Percentiles rank a stretch among this genome's conserved stretches.
Evolutionary conservation across 1,284 basidiomycete genomes (phyloP).

Genomic region (Ceratobasidium sp.): DNA sequence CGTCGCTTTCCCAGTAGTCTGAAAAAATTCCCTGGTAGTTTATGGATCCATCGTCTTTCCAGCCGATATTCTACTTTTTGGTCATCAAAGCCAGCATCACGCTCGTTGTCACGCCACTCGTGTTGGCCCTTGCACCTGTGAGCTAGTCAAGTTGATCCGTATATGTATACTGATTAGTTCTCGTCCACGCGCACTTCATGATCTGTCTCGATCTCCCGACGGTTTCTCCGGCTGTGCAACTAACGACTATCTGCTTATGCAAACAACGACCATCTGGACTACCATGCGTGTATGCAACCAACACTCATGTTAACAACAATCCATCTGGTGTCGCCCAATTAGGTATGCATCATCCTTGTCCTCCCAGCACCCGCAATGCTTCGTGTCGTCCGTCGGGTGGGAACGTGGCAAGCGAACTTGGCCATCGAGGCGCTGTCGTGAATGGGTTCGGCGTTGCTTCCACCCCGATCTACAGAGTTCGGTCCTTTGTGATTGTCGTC

Average conservation of each 20-base stretch:
- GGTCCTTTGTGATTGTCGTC: background rate
- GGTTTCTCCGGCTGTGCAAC: no score
- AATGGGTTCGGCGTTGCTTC: constrained; percentile 46
- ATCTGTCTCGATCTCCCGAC: no score
- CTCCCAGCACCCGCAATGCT: constrained; percentile 70
- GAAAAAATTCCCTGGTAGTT: constrained; percentile 58
- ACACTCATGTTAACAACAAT: no score
- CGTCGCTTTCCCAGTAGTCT: background rate
- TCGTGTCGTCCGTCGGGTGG: constrained; percentile 66
- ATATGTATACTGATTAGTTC: no score
- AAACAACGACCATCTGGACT: no score
- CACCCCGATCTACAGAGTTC: no score
- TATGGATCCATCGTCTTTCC: constrained; percentile 76
- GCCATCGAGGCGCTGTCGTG: constrained; percentile 73
- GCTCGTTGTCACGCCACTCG: constrained; percentile 62
- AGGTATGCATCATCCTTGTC: constrained; percentile 57
- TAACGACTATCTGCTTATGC: no score
- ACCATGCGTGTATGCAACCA: no score
- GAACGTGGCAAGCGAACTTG: constrained; percentile 79
- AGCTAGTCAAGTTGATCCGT: no score
- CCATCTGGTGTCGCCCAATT: background rate
- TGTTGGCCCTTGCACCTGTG: constrained; percentile 64
- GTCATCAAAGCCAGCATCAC: constrained; percentile 82
- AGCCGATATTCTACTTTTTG: constrained; percentile 82
- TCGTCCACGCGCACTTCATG: no score